Conservation (phyloP, 306 rosid genomes). For the Malus sylvestris region DNA sequence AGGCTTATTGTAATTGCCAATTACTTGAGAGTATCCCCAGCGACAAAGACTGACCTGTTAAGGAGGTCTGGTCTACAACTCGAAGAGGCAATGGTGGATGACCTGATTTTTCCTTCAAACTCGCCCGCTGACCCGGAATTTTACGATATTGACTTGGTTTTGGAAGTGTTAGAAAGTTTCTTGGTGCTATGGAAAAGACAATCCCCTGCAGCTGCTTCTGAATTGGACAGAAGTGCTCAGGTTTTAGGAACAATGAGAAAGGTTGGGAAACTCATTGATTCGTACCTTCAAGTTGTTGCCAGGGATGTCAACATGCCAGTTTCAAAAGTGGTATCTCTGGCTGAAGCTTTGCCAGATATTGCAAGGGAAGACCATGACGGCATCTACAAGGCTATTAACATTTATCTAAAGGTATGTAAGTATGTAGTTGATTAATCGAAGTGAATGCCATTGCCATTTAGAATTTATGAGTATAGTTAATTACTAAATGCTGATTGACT, state of each 20-base stretch:
- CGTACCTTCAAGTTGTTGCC: slow-evolving; percentile 82
- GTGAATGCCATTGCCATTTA: not conserved
- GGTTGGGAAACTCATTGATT: slow-evolving; percentile 75
- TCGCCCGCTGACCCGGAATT: slow-evolving; percentile 42
- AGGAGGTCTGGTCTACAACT: slow-evolving; percentile 68
- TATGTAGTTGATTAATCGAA: not conserved
- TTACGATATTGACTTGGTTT: slow-evolving; percentile 70
- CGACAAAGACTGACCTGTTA: slow-evolving; percentile 60
- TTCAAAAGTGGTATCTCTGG: slow-evolving; percentile 52
- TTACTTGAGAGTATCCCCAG: slow-evolving; percentile 52
- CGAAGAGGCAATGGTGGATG: slow-evolving; percentile 75
- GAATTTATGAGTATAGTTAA: not conserved
- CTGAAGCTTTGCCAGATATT: slow-evolving; percentile 72
- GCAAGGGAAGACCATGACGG: slow-evolving; percentile 66
- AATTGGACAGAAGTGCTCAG: slow-evolving; percentile 29
- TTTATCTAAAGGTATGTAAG: slow-evolving; percentile 68
- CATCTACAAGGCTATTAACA: slow-evolving; percentile 80
- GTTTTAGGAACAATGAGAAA: slow-evolving; percentile 48
- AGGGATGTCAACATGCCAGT: slow-evolving; percentile 69
- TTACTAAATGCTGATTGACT: not conserved
- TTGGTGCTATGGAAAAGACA: slow-evolving; percentile 67
- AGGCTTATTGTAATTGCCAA: slow-evolving; percentile 53
- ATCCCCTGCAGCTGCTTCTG: slow-evolving; percentile 33
- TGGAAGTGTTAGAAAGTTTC: slow-evolving; percentile 62
- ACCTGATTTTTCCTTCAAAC: slow-evolving; percentile 54